Evolutionary conservation across 441 rosid genomes (phyloP), one percentile per base, ranked within the genome.

Genomic region (Bocquillonia castaneifolia): DNA sequence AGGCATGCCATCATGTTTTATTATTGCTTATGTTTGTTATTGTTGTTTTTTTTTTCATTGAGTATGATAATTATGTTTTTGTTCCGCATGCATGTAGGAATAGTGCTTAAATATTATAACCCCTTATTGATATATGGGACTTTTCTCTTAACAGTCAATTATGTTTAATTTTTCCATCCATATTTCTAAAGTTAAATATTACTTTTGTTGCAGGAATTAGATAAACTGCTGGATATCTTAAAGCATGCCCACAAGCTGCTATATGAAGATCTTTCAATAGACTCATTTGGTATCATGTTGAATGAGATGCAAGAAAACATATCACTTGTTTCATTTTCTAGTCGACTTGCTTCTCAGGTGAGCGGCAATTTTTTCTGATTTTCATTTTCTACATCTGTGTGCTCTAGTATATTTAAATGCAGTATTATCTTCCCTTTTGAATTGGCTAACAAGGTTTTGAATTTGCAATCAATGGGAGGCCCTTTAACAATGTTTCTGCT

Each of bases 341-440:
- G 98, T 77, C 87, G 97, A 71, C 95, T 95, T 73, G 98, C 96
- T 72, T 86, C 98, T 81, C 99, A 95, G 97, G 99, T 95, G 77
- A 72, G 76, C 63, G 40, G 26, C 63, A 67, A 52, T 44, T 51
- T 58, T 72, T 54, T 74, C 68, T 63, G 31, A 1, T 39, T 42
- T 57, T 6, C 7, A 6, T 40, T 28, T 15, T 42, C 26, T 54
- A 28, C 18, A 31, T 59, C 32, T 40, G 10, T 64, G 51, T 53
- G 59, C 12, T 3, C 23, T 52, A 52, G 0, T 52, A n/a, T 25
- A 31, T 56, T 10, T 47, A 34, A 23, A 2, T 20, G 26, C 57
- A 23, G 34, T 34, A 36, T 17, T 29, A 54, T 66, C 51, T 58
- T 47, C 54, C 54, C 4, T 40, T 39, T 53, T 53, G 45, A 28